phyloP scores from a whole-genome alignment of 2,329 filamentous ascomycete species.

The Trichoderma koningii region DNA sequence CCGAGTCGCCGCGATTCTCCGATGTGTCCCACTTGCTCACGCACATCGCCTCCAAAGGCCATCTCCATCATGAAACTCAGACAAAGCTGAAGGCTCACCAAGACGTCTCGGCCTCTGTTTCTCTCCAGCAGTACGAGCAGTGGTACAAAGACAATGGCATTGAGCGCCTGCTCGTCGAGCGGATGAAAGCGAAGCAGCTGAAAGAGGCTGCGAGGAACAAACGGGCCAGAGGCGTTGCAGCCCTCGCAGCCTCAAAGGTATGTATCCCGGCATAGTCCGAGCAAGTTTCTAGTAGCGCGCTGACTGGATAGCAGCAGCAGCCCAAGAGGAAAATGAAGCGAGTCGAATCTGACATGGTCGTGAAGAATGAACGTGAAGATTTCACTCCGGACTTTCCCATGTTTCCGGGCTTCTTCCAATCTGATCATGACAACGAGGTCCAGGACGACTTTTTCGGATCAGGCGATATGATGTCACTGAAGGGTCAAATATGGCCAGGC shows the following conservation, averaged over 20 bases:
- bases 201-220: slow-evolving; percentile 62
- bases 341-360: slow-evolving; percentile 27
- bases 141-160: slow-evolving; percentile 78
- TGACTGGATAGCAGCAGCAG: slow-evolving; percentile 19
- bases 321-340: slow-evolving; percentile 36
- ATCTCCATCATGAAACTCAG: slow-evolving; percentile 81
- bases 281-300: neutral
- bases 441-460: slow-evolving; percentile 35
- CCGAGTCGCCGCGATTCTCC: slow-evolving; percentile 77
- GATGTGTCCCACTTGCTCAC: slow-evolving; percentile 91
- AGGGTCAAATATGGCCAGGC: slow-evolving; percentile 73
- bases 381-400: slow-evolving; percentile 34
- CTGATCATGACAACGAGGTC: slow-evolving; percentile 36
- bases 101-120: slow-evolving; percentile 63
- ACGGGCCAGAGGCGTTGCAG: slow-evolving; percentile 37
- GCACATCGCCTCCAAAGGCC: slow-evolving; percentile 89
- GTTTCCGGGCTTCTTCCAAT: slow-evolving; percentile 36
- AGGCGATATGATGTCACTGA: slow-evolving; percentile 52
- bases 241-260: slow-evolving; percentile 33
- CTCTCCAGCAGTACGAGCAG: slow-evolving; percentile 68
- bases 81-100: slow-evolving; percentile 70
- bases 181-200: slow-evolving; percentile 74
- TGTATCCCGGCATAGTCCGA: neutral
- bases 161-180: slow-evolving; percentile 71
- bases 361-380: slow-evolving; percentile 39